Evolutionary conservation across 306 rosid species (phyloP).

Genomic region (Cercis canadensis): DNA sequence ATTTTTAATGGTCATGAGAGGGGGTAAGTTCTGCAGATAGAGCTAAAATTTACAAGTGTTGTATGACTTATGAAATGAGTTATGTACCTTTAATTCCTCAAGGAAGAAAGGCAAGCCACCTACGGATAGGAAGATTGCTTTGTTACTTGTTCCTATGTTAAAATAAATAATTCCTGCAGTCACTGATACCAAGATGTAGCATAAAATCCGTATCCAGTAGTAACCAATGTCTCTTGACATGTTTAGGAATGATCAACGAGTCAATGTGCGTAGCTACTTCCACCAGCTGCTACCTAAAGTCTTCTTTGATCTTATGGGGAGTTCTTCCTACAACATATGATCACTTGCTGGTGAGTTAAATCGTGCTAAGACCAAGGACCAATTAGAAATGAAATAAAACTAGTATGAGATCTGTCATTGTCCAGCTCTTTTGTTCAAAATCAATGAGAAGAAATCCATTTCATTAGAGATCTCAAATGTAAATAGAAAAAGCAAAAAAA

Average conservation of each 20-base stretch:
- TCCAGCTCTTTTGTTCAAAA: too few species aligned
- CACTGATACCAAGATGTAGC: conserved; percentile 47
- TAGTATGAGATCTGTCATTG: too few species aligned
- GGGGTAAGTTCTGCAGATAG: not conserved
- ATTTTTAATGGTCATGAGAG: conserved; percentile 2
- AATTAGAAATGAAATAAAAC: too few species aligned
- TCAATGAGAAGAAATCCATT: not conserved
- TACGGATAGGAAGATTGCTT: conserved; percentile 62
- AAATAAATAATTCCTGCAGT: conserved; percentile 61
- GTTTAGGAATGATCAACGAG: conserved; percentile 65
- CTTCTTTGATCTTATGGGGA: conserved; percentile 28
- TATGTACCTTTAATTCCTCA: conserved; percentile 78
- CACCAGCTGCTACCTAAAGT: conserved; percentile 53
- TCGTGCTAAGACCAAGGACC: too few species aligned
- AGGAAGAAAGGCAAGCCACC: conserved; percentile 85
- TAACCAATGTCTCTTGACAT: conserved; percentile 82
- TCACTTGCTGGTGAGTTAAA: not conserved
- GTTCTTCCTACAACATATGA: conserved; percentile 50
- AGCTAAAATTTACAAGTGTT: not conserved
- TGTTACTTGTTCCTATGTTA: conserved; percentile 52
- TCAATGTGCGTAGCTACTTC: conserved; percentile 70
- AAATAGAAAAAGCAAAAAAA: too few species aligned
- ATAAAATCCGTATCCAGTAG: conserved; percentile 68
- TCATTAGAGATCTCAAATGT: not conserved
- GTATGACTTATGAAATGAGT: not conserved